Percentiles rank a stretch among this genome's conserved stretches.
Conservation (phyloP, 2,329 filamentous ascomycete genomes). For the Knufia petricola region DNA sequence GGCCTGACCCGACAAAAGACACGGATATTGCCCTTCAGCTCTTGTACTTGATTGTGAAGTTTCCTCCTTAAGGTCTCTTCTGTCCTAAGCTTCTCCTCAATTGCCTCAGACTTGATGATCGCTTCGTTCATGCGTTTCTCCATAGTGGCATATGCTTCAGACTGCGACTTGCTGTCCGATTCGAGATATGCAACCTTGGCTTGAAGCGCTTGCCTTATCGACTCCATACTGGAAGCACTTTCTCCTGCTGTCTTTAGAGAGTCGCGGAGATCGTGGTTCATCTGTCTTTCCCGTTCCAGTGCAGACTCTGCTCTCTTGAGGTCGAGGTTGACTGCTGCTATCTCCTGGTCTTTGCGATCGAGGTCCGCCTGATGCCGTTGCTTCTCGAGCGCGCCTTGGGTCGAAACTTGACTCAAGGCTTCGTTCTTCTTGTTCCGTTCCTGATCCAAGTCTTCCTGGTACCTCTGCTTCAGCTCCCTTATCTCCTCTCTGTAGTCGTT, state of each 20-base stretch:
- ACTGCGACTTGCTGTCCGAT: conserved; percentile 80
- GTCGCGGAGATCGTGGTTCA: conserved; percentile 49
- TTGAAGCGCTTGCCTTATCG: conserved; percentile 62
- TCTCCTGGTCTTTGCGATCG: conserved; percentile 47
- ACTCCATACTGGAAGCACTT: conserved; percentile 60
- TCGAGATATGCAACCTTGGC: conserved; percentile 84
- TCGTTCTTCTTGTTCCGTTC: conserved; percentile 49
- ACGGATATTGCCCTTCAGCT: conserved; percentile 94
- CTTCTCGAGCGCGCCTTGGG: conserved; percentile 40
- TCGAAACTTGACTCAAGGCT: conserved; percentile 58
- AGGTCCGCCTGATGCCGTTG: conserved; percentile 36
- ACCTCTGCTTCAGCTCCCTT: conserved; percentile 52
- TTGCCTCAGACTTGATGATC: conserved; percentile 55
- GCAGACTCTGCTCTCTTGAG: conserved; percentile 37
- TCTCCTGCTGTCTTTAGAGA: conserved; percentile 51
- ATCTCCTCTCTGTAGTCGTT: conserved; percentile 60
- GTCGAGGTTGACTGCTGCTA: conserved; percentile 35
- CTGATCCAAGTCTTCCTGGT: conserved; percentile 58
- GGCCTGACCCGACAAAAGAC: conserved; percentile 96
- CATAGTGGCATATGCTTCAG: conserved; percentile 72
- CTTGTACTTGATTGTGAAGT: conserved; percentile 94
- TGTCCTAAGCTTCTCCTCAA: conserved; percentile 72
- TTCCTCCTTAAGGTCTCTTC: conserved; percentile 86
- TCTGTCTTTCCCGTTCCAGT: conserved; percentile 52
- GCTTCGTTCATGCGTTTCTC: conserved; percentile 73